Conservation (phyloP, 2,329 filamentous ascomycete species). For the Aspergillus sp. region DNA sequence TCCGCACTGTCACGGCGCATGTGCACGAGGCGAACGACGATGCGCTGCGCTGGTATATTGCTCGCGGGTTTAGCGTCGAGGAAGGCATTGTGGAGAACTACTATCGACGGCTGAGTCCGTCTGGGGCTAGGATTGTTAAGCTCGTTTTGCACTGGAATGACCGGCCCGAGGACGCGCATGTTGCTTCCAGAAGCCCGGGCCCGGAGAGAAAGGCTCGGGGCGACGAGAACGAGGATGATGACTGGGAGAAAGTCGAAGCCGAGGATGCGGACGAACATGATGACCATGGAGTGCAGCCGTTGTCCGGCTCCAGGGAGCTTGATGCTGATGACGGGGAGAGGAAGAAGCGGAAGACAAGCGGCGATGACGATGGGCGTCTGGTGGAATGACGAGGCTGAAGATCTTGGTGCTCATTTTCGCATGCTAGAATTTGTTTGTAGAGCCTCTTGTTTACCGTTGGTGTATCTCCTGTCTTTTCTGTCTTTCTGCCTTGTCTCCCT, state of each 20-base stretch:
- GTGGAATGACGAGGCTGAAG: constrained; percentile 7
- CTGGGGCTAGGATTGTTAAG: constrained; percentile 45
- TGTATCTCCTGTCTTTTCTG: constrained; percentile 7
- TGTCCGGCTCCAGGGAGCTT: constrained; percentile 25
- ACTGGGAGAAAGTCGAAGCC: constrained; percentile 34
- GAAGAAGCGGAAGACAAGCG: constrained; percentile 25
- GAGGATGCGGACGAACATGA: constrained; percentile 25
- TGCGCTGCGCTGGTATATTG: constrained; percentile 51
- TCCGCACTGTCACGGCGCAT: constrained; percentile 49
- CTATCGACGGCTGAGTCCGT: constrained; percentile 50
- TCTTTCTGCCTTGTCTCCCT: background rate
- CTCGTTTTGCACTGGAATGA: constrained; percentile 25
- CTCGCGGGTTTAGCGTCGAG: constrained; percentile 46
- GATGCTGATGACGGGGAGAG: constrained; percentile 14
- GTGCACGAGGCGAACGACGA: constrained; percentile 56
- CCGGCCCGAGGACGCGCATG: constrained; percentile 7
- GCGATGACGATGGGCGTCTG: constrained; percentile 18
- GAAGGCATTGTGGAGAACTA: constrained; percentile 46
- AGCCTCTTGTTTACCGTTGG: too few species aligned
- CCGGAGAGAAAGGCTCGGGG: constrained; percentile 6
- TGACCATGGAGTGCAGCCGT: constrained; percentile 21
- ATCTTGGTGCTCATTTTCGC: constrained; percentile 2
- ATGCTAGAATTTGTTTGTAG: constrained; percentile 4
- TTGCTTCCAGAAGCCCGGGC: too few species aligned
- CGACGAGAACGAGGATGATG: constrained; percentile 24